Evolutionary conservation across 805 yeast species (phyloP).

Genomic region (Candida saitoana): DNA sequence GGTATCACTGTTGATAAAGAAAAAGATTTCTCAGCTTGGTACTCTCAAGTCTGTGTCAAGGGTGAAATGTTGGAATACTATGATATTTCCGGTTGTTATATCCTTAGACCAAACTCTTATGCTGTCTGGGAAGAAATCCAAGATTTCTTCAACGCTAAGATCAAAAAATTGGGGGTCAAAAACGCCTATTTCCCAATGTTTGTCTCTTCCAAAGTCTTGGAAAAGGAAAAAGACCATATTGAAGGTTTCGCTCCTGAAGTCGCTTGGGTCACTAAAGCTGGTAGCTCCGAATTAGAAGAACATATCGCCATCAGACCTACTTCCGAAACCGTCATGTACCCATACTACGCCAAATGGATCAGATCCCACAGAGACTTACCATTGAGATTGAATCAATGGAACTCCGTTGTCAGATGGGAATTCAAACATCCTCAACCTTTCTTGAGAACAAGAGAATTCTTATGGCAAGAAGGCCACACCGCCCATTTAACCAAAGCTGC

Average conservation of each 20-base stretch:
- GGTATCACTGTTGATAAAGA: constrained; percentile 95
- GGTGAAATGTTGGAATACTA: constrained; percentile 98
- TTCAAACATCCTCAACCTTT: constrained; percentile 99
- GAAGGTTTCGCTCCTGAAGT: constrained; percentile 99
- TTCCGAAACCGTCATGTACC: constrained; percentile 99
- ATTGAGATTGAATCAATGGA: constrained; percentile 96
- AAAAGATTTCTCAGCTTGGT: constrained; percentile 94
- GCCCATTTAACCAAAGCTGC: constrained; percentile 84
- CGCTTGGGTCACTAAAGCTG: constrained; percentile 99
- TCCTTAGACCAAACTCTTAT: constrained; percentile 93
- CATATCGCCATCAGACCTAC: constrained; percentile 99
- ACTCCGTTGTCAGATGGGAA: constrained; percentile 99
- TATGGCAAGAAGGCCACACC: constrained; percentile 99
- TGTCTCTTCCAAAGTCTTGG: constrained; percentile 86
- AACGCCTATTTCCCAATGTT: constrained; percentile 99
- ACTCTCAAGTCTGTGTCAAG: constrained; percentile 91
- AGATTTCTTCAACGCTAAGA: constrained; percentile 72
- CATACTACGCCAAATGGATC: constrained; percentile 98
- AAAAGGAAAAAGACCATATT: constrained; percentile 96
- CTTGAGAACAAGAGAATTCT: constrained; percentile 95
- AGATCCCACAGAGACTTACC: constrained; percentile 98
- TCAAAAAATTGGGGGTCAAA: constrained; percentile 85
- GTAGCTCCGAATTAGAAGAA: constrained; percentile 89
- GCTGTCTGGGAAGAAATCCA: constrained; percentile 93
- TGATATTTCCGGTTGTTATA: constrained; percentile 98